A percentile compares a stretch with the other conserved stretches of the same genome.
phyloP scores from a whole-genome alignment of 257 asterid genomes.

The Rhazya stricta region DNA sequence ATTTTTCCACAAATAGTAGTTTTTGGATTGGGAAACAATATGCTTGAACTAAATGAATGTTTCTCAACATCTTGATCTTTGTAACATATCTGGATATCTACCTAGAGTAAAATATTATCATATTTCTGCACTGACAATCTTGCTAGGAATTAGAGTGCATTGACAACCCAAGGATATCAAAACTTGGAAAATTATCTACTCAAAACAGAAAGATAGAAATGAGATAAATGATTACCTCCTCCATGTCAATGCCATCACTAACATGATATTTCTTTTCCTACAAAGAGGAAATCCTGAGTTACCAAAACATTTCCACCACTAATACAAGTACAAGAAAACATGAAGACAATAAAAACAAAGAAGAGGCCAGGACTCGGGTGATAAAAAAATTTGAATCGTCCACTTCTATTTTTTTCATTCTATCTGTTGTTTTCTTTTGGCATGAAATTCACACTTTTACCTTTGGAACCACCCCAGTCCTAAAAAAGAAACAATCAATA shows the following conservation, averaged over 20 bases:
- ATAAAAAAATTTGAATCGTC: not conserved
- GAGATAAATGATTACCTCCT: slow-evolving; percentile 44
- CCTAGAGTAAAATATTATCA: not conserved
- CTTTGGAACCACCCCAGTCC: not conserved
- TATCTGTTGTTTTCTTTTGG: not conserved
- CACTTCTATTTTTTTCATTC: not conserved
- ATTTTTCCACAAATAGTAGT: not conserved
- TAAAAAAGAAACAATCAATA: not conserved
- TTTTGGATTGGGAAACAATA: not conserved
- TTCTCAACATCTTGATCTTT: not conserved
- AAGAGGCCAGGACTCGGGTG: not conserved
- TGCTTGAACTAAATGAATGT: not conserved
- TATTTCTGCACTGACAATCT: not conserved
- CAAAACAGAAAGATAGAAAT: not conserved
- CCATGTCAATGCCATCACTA: slow-evolving; percentile 48
- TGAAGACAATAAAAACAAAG: not conserved
- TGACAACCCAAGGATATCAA: not conserved
- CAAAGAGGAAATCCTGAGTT: slow-evolving; percentile 20
- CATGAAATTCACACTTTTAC: not conserved
- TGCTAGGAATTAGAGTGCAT: not conserved
- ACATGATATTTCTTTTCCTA: slow-evolving; percentile 56
- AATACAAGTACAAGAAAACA: not conserved
- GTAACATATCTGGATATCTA: not conserved
- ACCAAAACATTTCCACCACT: slow-evolving; percentile 12
- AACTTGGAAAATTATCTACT: not conserved